phyloP scores from a whole-genome alignment of 352 stramenopile genomes.

The Pythium aphanidermatum region DNA sequence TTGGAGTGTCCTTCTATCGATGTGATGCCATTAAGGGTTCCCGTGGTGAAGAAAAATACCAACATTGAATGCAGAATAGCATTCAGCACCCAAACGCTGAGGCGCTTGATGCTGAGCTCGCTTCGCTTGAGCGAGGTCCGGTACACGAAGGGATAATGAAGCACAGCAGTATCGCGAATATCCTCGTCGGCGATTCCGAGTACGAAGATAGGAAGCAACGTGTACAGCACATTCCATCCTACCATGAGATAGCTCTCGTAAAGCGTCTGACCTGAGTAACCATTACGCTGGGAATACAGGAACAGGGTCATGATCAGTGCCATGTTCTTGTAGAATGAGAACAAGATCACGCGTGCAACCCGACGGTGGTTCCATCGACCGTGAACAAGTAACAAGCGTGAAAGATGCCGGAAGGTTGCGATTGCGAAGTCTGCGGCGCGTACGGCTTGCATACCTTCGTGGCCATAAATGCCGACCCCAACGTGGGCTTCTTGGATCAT shows the following conservation, averaged over 20 bases:
- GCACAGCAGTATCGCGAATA: constrained; percentile 60
- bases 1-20: constrained; percentile 40
- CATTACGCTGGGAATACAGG: constrained; percentile 80
- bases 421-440: constrained; percentile 83
- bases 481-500: constrained; percentile 99
- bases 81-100: constrained; percentile 68
- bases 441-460: constrained; percentile 93
- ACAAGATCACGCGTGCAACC: constrained; percentile 76
- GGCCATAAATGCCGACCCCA: constrained; percentile 97
- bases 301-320: constrained; percentile 94
- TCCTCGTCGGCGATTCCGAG: constrained; percentile 81
- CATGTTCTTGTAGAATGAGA: constrained; percentile 91
- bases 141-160: constrained; percentile 78
- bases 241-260: constrained; percentile 88
- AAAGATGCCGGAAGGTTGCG: constrained; percentile 72
- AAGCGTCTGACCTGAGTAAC: constrained; percentile 88
- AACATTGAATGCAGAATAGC: constrained; percentile 67
- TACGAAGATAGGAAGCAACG: constrained; percentile 90
- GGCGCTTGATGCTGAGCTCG: constrained; percentile 49
- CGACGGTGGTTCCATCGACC: constrained; percentile 82
- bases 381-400: constrained; percentile 70
- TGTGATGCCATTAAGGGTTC: constrained; percentile 30
- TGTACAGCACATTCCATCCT: constrained; percentile 96
- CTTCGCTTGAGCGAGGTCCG: constrained; percentile 55
- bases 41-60: constrained; percentile 64